Evolutionary conservation across 2,329 filamentous ascomycete species (phyloP).

Genomic region (Penicillium fuscoglaucum): DNA sequence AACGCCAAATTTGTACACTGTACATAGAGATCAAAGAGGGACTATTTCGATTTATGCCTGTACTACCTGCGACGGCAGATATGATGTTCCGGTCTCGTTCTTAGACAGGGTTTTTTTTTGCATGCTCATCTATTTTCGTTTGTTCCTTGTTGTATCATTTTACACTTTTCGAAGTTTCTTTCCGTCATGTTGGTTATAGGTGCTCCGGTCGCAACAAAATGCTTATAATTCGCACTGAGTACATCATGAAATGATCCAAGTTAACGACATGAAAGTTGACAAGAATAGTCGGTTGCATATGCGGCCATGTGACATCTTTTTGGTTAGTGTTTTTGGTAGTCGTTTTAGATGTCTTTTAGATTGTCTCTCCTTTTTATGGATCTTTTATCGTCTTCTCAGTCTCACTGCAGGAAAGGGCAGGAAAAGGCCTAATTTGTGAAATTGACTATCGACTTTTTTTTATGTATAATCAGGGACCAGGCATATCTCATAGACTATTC

Average conservation of each 20-base stretch:
- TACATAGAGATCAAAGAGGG: conserved; percentile 42
- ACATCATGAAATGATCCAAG: background rate
- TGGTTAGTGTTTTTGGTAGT: background rate
- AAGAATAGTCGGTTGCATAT: background rate
- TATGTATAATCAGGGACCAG: background rate
- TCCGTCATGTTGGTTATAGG: conserved; percentile 22
- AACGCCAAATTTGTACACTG: conserved; percentile 39
- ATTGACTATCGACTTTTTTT: background rate
- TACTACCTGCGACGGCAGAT: conserved; percentile 32
- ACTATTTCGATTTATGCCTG: conserved; percentile 33
- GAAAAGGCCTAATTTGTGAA: background rate
- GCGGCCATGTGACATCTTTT: background rate
- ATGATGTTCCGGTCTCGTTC: conserved; percentile 33
- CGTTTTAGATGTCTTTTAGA: background rate
- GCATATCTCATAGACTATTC: background rate
- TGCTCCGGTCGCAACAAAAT: conserved; percentile 19
- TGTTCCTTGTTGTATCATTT: conserved; percentile 28
- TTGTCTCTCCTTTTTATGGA: too few species aligned
- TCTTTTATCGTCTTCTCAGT: background rate
- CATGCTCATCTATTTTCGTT: conserved; percentile 32
- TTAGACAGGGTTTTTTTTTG: conserved; percentile 36
- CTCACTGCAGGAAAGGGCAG: background rate
- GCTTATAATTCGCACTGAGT: conserved; percentile 11
- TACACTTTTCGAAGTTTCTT: conserved; percentile 18
- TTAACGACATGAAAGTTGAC: background rate